phyloP scores from a whole-genome alignment of 257 asterid genomes.

The Linderniella brevidens region DNA sequence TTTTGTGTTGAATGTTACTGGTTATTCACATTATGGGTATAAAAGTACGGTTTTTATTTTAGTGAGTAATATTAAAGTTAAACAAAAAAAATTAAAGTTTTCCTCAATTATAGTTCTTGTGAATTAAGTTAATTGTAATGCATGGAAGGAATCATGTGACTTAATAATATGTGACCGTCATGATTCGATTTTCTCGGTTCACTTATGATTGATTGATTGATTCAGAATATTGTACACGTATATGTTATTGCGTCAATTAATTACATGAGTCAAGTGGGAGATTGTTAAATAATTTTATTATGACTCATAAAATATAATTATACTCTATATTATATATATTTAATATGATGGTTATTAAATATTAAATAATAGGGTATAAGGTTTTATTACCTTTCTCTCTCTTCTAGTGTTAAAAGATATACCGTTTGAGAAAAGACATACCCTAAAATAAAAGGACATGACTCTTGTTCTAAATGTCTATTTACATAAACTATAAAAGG shows the following conservation, averaged over 20 bases:
- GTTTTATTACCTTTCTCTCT: no score
- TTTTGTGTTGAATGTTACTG: neutral
- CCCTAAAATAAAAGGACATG: no score
- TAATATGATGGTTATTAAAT: neutral
- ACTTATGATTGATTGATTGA: neutral
- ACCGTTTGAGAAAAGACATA: no score
- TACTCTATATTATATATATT: neutral
- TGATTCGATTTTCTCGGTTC: neutral
- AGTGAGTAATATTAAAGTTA: neutral
- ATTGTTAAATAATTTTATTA: neutral
- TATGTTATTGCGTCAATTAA: neutral
- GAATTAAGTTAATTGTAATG: conserved; percentile 3
- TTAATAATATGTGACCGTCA: neutral
- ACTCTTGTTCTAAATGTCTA: no score
- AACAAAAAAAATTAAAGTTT: neutral
- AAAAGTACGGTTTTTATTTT: neutral
- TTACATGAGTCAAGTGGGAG: neutral
- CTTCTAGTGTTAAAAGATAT: no score
- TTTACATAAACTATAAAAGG: no score
- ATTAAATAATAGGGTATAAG: no score
- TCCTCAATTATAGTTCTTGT: neutral
- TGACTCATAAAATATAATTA: neutral
- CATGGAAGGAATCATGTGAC: neutral
- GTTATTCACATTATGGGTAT: neutral
- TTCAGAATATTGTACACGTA: neutral